Conservation (phyloP, 805 yeast genomes). For the Metschnikowia gruessii region DNA sequence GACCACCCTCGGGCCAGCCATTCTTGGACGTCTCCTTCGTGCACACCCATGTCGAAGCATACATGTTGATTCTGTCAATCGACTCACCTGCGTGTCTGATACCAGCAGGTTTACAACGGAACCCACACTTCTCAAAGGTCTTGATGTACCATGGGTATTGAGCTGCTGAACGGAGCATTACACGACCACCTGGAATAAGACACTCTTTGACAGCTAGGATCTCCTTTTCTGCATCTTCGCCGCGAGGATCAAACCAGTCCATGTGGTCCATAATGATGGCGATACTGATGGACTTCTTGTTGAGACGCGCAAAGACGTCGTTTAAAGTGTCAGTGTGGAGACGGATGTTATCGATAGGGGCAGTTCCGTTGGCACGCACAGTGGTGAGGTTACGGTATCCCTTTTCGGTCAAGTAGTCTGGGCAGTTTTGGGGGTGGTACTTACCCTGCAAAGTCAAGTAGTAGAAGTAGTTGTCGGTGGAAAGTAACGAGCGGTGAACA, state of each 20-base stretch:
- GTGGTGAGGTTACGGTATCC: slow-evolving; percentile 53
- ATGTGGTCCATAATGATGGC: slow-evolving; percentile 88
- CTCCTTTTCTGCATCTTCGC: slow-evolving; percentile 62
- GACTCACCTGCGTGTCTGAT: slow-evolving; percentile 59
- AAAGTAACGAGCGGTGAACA: slow-evolving; percentile 57
- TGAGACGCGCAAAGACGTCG: slow-evolving; percentile 68
- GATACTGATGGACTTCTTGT: slow-evolving; percentile 61
- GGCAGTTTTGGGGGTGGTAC: slow-evolving; percentile 65
- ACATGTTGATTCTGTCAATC: slow-evolving; percentile 83
- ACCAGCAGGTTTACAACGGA: slow-evolving; percentile 66
- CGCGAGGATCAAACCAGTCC: slow-evolving; percentile 82
- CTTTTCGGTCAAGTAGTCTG: slow-evolving; percentile 63
- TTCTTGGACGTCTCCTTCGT: slow-evolving; percentile 40
- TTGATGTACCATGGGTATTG: slow-evolving; percentile 73
- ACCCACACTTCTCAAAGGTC: slow-evolving; percentile 66
- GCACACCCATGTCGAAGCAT: slow-evolving; percentile 86
- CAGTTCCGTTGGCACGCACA: slow-evolving; percentile 23
- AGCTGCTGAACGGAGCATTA: slow-evolving; percentile 73
- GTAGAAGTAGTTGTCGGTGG: slow-evolving; percentile 75
- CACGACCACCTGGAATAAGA: slow-evolving; percentile 66
- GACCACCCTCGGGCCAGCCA: slow-evolving; percentile 14
- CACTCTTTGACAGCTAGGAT: slow-evolving; percentile 62
- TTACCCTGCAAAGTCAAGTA: slow-evolving; percentile 62
- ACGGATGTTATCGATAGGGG: slow-evolving; percentile 67
- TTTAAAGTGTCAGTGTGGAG: slow-evolving; percentile 76